Evolutionary conservation across 495 filamentous ascomycete genomes (phyloP), one percentile per base, ranked within the genome.

Genomic region (Penicillium argentinense): DNA sequence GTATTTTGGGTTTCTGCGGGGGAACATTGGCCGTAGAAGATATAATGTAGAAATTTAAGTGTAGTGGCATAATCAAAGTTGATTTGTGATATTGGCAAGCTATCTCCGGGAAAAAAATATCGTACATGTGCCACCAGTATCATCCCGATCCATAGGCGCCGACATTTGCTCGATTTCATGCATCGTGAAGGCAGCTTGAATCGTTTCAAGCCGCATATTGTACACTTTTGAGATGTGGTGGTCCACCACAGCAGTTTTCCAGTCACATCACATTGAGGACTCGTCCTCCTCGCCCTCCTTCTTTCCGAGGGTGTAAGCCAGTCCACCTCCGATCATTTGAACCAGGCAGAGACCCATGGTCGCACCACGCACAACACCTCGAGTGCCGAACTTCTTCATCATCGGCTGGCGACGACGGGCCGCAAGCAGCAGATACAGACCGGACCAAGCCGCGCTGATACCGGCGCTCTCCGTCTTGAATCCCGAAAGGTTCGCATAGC

Each of bases 381-480:
- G 76, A 19, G 78, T 66, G 13, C 80, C 78, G 63, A 87, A 85
- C 61, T 80, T 85, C 48, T 74, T 78, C 54, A 82, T 69, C 27
- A 77, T 57, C 34, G 67, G 73, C 45, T 80, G 81, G 45, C 76
- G 78, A 48, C 86, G 76, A 44, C 88, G 78, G 48, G 78, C 66
- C 17, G 89, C 91, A 32, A 91, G 73, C 8, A 97, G 66, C 12
- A 91, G 71, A 64, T 97, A 98, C 16, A 96, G 69, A 3, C 84
- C 88, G 28, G 85, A 89, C 82, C 88, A 96, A 3, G 92, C 89
- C 13, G 87, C 89, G 9, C 82, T 87, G 40, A 91, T 76, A 22
- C 91, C 93, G 0, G 90, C 92, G 39, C 80, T 81, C 54, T 97
- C 93, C 41, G 81, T 83, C 62, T 86, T 83, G 78, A 83, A 91